A percentile compares a stretch with the other conserved stretches of the same genome.
Conservation (phyloP, 352 stramenopile genomes). For the Blastocystis sp. region DNA sequence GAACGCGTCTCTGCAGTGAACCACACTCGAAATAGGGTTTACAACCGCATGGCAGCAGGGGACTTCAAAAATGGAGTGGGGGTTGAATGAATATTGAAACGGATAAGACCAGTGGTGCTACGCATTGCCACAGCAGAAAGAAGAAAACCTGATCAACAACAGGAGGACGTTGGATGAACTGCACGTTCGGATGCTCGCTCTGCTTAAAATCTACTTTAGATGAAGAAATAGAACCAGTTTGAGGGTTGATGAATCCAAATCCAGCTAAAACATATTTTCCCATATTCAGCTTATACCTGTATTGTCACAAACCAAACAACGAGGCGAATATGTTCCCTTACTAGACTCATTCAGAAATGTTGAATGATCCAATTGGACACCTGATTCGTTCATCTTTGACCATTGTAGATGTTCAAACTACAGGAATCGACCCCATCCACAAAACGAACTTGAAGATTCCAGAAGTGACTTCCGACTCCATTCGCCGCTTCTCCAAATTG, state of each 20-base stretch:
- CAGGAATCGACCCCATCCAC: background rate
- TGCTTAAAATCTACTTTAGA: background rate
- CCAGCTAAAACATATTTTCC: background rate
- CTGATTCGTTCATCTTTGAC: background rate
- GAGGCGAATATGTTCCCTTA: slow-evolving; percentile 4
- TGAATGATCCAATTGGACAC: background rate
- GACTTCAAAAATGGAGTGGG: slow-evolving; percentile 17
- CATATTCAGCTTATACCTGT: background rate
- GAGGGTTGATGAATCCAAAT: slow-evolving; percentile 31
- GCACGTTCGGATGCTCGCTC: background rate
- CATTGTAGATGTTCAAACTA: slow-evolving; percentile 20
- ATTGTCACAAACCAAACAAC: slow-evolving; percentile 14
- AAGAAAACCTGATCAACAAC: background rate
- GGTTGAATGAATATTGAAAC: background rate
- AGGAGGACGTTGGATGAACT: background rate
- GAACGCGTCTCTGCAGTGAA: background rate
- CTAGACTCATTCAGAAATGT: background rate
- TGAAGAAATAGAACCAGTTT: background rate
- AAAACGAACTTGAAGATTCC: background rate
- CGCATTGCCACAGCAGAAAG: background rate
- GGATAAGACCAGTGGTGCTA: slow-evolving; percentile 33
- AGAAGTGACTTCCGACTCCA: slow-evolving; percentile 17
- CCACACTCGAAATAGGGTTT: background rate
- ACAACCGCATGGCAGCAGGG: background rate
- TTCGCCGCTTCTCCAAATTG: slow-evolving; percentile 40